A percentile compares a stretch with the other conserved stretches of the same genome.
These are phyloP conservation scores for Mycena maculata DNA, from an alignment of 768 basidiomycete species.

Conservation along the genomic window DNA sequence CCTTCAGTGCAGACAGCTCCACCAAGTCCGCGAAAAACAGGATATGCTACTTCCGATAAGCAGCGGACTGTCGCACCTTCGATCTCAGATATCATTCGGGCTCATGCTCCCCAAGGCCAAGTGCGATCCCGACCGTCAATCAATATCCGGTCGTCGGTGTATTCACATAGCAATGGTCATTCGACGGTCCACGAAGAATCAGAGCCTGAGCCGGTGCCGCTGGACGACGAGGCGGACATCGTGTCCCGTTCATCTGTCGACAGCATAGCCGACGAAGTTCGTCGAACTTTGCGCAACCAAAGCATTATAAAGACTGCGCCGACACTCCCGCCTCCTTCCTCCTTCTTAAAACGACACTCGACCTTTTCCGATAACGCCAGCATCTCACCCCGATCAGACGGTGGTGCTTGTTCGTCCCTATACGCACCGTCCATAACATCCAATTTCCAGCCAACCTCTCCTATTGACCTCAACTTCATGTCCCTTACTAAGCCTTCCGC, in stretches of 20 bases:
- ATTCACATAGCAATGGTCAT: constrained; percentile 61
- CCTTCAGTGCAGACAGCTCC: constrained; percentile 34
- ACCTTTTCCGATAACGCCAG: constrained; percentile 68
- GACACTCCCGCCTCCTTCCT: constrained; percentile 48
- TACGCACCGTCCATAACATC: constrained; percentile 65
- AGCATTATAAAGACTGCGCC: constrained; percentile 52
- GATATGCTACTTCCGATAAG: constrained; percentile 43
- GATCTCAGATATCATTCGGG: constrained; percentile 89
- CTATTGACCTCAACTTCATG: constrained; percentile 57
- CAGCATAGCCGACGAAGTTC: constrained; percentile 87
- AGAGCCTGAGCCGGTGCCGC: constrained; percentile 59
- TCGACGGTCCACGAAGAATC: constrained; percentile 64
- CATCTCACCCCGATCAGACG: constrained; percentile 68
- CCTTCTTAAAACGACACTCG: constrained; percentile 62
- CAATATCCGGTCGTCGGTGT: constrained; percentile 56
- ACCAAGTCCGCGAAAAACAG: constrained; percentile 31
- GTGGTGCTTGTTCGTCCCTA: constrained; percentile 59
- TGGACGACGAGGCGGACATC: constrained; percentile 71
- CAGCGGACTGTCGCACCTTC: constrained; percentile 74
- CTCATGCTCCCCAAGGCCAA: constrained; percentile 75
- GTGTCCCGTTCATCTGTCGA: constrained; percentile 88
- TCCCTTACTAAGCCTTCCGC: constrained; percentile 57
- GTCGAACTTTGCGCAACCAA: constrained; percentile 74
- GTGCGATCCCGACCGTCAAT: constrained; percentile 60
- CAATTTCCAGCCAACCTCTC: constrained; percentile 57